phyloP scores from a whole-genome alignment of 2,329 filamentous ascomycete genomes.

The Dothidotthia symphoricarpi region DNA sequence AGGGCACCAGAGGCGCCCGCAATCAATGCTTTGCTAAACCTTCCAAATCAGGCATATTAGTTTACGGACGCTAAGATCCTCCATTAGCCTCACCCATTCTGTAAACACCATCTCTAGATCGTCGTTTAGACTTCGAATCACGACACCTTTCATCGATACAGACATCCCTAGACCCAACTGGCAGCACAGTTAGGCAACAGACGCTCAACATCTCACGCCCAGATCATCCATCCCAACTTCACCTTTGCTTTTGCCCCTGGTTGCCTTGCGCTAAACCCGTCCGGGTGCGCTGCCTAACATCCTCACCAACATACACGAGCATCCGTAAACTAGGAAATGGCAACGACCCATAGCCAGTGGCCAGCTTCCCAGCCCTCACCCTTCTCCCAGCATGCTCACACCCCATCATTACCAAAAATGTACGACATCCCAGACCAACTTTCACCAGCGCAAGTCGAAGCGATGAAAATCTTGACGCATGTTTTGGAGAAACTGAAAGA shows the following conservation, averaged over 20 bases:
- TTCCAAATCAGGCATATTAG: constrained; percentile 8
- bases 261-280: constrained; percentile 6
- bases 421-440: constrained; percentile 8
- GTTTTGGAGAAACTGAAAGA: constrained; percentile 19
- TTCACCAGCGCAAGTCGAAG: constrained; percentile 23
- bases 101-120: neutral
- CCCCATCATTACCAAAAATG: constrained; percentile 8
- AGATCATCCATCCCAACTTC: neutral
- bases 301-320: neutral
- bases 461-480: constrained; percentile 21
- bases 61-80: constrained; percentile 5
- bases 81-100: constrained; percentile 2
- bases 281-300: constrained; percentile 1
- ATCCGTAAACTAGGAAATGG: constrained; percentile 1
- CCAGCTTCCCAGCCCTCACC: neutral
- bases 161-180: too few species aligned
- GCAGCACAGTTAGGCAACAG: constrained; percentile 2
- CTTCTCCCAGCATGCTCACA: neutral
- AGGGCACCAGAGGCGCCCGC: constrained; percentile 5
- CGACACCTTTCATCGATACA: too few species aligned
- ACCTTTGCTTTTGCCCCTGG: constrained; percentile 4
- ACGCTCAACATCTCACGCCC: neutral
- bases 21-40: constrained; percentile 3
- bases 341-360: neutral
- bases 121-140: neutral